These are phyloP conservation scores for Trichoderma virens DNA, from an alignment of 495 filamentous ascomycete species.

Conservation along the genomic window DNA sequence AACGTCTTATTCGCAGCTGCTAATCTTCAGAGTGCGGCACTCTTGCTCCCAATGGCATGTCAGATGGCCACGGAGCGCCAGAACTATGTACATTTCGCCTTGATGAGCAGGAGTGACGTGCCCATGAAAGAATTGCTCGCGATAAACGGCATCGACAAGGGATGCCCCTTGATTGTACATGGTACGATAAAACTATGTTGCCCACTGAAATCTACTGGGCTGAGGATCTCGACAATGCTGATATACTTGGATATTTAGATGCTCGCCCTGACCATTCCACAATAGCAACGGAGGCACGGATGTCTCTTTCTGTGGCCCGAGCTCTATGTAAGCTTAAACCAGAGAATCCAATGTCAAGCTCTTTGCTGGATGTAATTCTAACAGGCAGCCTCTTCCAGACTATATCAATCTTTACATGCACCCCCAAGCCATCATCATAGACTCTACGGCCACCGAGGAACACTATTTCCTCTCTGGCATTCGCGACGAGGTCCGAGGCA, in stretches of 20 bases:
- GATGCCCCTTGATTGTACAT: constrained; percentile 49
- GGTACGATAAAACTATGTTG: constrained; percentile 23
- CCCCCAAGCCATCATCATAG: constrained; percentile 48
- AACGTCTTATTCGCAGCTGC: constrained; percentile 54
- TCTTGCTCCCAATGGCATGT: constrained; percentile 52
- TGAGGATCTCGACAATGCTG: not conserved
- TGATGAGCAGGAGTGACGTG: constrained; percentile 49
- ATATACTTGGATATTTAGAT: constrained; percentile 28
- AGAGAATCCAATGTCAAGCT: no score
- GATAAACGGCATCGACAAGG: constrained; percentile 47
- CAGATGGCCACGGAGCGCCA: constrained; percentile 49
- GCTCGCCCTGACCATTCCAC: constrained; percentile 44
- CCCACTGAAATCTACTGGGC: not conserved
- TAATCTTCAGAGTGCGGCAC: constrained; percentile 45
- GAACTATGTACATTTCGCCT: constrained; percentile 52
- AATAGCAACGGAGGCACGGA: constrained; percentile 44
- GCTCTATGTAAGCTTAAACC: constrained; percentile 30
- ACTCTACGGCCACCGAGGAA: constrained; percentile 43
- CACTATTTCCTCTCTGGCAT: constrained; percentile 47
- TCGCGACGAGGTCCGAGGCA: constrained; percentile 32
- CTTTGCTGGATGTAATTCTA: not conserved
- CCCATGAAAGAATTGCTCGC: constrained; percentile 41
- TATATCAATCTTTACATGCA: constrained; percentile 50
- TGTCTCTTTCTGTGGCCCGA: constrained; percentile 31
- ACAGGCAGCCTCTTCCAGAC: constrained; percentile 19